Base-by-base conservation (phyloP, 306 rosid genomes). In the Rosa persica region DNA sequence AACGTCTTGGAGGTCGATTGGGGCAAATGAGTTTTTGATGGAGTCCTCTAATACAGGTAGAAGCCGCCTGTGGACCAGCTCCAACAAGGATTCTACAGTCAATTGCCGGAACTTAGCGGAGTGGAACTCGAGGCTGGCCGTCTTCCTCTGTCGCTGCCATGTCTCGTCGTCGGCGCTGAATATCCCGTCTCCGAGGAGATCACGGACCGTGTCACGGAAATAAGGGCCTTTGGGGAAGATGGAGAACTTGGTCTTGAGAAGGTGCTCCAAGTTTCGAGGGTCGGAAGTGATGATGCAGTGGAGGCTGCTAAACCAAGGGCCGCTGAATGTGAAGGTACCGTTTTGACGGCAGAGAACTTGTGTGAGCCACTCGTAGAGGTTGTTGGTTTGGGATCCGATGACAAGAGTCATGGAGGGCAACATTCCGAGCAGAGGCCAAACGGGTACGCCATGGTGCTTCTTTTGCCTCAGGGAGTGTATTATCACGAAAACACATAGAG, bases 351-450 rank as follows among this genome's bases (percentile, higher is more conserved):
- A 55, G 3, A 91, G 85, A 1, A 88, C 72, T 0, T 86, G 82
- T 0, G 93, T 60, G 5, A 95, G 39, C 98, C 98, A 95, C 40
- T 92, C 98, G 55, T 92, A 95, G 20, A 83, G 0, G 75, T 91
- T 87, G 22, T 92, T 87, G 22, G 76, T 51, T 30, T 76, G 86
- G 5, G 86, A 75, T 25, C 84, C 92, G 0, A 67, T 2, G 30
- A 85, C 36, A 1, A 61, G 0, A 43, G 34, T 42, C 80, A 95
- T 40, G 38, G 98, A 89, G 20, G 98, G 98, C 34, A 92, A 75
- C 98, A 92, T 92, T 2, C 98, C 98, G 48, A 95, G 76, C 17
- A 92, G 44, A 0, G 98, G 98, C 98, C 97, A 95, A 38, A 81
- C 75, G 3, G 92, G 89, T 15, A 92, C 52, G 67, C 93, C 98